phyloP scores from a whole-genome alignment of 345 rosid species.

The Geranium brycei region DNA sequence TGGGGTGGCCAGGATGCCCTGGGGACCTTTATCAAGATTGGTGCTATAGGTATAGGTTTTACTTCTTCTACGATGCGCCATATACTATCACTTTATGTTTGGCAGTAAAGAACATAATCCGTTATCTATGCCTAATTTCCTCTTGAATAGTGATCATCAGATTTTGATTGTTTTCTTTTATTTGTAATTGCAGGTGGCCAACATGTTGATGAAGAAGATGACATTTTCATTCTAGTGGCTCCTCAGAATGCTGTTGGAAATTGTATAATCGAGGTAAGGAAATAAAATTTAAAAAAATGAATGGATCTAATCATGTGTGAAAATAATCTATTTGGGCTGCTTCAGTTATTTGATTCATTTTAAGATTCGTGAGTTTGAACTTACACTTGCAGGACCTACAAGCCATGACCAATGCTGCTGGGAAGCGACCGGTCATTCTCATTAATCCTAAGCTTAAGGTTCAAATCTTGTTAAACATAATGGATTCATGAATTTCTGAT shows the following conservation, averaged over 20 bases:
- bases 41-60: constrained; percentile 56
- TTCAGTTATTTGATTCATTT: not conserved
- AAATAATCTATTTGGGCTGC: constrained; percentile 2
- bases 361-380: constrained; percentile 4
- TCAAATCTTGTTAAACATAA: not conserved
- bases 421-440: constrained; percentile 73
- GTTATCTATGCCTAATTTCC: too few species aligned
- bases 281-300: constrained; percentile 6
- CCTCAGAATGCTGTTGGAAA: constrained; percentile 97
- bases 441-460: constrained; percentile 86
- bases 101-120: not conserved
- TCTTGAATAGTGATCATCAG: too few species aligned
- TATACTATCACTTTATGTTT: too few species aligned
- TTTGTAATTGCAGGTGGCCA: constrained; percentile 39
- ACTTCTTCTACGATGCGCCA: not conserved
- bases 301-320: not conserved
- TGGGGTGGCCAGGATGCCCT: constrained; percentile 81
- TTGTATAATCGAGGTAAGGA: constrained; percentile 77
- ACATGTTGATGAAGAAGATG: constrained; percentile 82
- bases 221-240: constrained; percentile 77
- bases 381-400: constrained; percentile 47
- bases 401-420: constrained; percentile 93
- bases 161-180: not conserved
- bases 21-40: constrained; percentile 70
- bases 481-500: constrained; percentile 1